Evolutionary conservation across 225 moss, liverwort and hornwort species (phyloP).

Genomic region (Polytrichum formosum): DNA sequence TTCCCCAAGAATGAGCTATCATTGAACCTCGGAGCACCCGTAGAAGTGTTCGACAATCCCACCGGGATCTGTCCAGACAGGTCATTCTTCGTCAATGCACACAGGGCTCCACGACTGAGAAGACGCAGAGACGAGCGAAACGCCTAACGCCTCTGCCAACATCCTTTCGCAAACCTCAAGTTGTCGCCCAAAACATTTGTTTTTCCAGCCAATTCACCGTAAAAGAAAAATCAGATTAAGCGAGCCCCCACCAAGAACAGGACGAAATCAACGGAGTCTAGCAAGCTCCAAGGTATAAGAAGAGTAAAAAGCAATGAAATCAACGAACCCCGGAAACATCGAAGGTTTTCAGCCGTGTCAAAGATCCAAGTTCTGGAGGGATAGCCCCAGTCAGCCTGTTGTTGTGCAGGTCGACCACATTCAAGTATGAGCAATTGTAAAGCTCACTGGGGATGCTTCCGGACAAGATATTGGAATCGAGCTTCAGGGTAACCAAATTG

Average conservation of each 20-base stretch:
- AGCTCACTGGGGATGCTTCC: conserved; percentile 68
- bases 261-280: too few relatives aligned
- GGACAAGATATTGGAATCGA: conserved; percentile 57
- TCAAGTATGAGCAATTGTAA: conserved; percentile 61
- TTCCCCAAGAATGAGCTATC: conserved; percentile 65
- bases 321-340: conserved; percentile 41
- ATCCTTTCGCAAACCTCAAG: too few relatives aligned
- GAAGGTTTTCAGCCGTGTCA: conserved; percentile 58
- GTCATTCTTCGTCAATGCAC: not conserved
- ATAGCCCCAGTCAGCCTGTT: conserved; percentile 59
- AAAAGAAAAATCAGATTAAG: too few relatives aligned
- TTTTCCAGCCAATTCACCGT: too few relatives aligned
- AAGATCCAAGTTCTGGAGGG: conserved; percentile 37
- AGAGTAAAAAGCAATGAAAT: too few relatives aligned
- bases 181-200: too few relatives aligned
- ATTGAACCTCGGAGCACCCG: conserved; percentile 72
- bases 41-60: conserved; percentile 55
- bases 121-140: too few relatives aligned
- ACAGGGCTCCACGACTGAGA: too few relatives aligned
- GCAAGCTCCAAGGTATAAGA: too few relatives aligned
- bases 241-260: too few relatives aligned
- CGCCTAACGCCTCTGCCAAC: too few relatives aligned
- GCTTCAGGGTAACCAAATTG: conserved; percentile 53
- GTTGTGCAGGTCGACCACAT: conserved; percentile 60
- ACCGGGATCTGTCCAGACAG: conserved; percentile 66